Evolutionary conservation across 1,284 basidiomycete genomes (phyloP), one percentile per base, ranked within the genome.

Genomic region (Violaceomyces palustris): DNA sequence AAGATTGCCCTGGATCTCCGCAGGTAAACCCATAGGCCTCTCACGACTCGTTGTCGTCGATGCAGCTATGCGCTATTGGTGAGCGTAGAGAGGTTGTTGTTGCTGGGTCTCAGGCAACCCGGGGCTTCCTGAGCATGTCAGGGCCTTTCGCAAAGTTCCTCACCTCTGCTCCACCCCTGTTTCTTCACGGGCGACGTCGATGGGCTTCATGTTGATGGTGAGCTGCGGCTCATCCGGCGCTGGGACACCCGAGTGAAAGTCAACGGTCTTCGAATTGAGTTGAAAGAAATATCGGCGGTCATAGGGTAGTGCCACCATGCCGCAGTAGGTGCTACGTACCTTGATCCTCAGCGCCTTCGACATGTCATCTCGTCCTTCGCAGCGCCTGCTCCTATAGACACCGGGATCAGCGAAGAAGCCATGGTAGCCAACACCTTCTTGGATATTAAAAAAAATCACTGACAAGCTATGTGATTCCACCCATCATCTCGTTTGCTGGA

Each of bases 21-120:
- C 34, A 9, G 39, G 39, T 15, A 33, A 11, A n/a, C 39, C 39
- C 6, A 34, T 41, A 14, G 39, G 39, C 6, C 8, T 29, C 18
- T 33, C 11, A 6, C 28, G 28, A 7, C 18, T 33, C 30, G 32
- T 21, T 34, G 30, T 41, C n/a, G 12, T 41, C n/a, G 39, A 41
- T 17, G 32, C 32, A 34, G 17, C 32, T 8, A n/a, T 34, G 32
- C 17, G 32, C 32, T 9, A 34, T 34, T 17, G 32, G 32, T 10
- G 14, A 34, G 17, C 10, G 17, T 9, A 18, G 32, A 14, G 32
- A 34, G 32, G 15, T 34, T 9, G 32, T 34, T 11, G 32, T 34
- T 10, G 32, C 17, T 14, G 32, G 32, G 10, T 18, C 32, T 10
- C 32, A 34, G 32, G 32, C 19, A 9, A 18, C 32, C n/a, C n/a